Evolutionary conservation across 192 early-diverging fungal species (phyloP), one percentile per base, ranked within the genome.

Genomic region (Entophlyctis helioformis): DNA sequence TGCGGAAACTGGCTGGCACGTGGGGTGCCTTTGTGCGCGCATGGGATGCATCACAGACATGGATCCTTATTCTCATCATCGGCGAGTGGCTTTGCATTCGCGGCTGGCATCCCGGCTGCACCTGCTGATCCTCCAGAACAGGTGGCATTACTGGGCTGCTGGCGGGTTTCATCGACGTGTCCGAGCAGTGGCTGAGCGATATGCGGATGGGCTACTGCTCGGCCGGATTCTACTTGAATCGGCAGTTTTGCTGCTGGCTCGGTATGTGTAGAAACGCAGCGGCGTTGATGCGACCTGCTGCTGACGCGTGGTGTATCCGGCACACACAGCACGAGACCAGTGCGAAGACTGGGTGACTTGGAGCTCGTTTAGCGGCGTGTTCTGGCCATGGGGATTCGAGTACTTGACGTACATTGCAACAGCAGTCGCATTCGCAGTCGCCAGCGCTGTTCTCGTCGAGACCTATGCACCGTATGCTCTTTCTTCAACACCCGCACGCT

Each of bases 191-290:
- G 67, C 47, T 71, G 11, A 63, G 41, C 25, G 67, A 75, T 51
- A 28, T 72, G 19, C 59, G 55, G 38, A 54, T 63, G 23, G 72
- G 72, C 1, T 59, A 60, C 45, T 75, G 72, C 46, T 23, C 10
- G 2, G 66, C 50, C 12, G 66, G 62, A 8, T 69, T 69, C 42
- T 75, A 69, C 41, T 43, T 71, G 24, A 56, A 49, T 41, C 34
- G 56, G 28, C 56, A 65, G 42, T 75, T 75, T 44, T 75, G 72
- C 46, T 75, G 72, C 40, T 68, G 63, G 62, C 56, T 56, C 44
- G 41, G 52, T 16, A 50, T 48, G 10, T 62, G 67, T 53, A 21
- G 10, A 54, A 16, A 16, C 8, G 24, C 29, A 37, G 26, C 11
- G 34, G 12, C 12, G 13, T 28, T 45, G 21, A 36, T 36, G 37